Evolutionary conservation across 2,329 filamentous ascomycete genomes (phyloP).

Genomic region (Aspergillus sp.): DNA sequence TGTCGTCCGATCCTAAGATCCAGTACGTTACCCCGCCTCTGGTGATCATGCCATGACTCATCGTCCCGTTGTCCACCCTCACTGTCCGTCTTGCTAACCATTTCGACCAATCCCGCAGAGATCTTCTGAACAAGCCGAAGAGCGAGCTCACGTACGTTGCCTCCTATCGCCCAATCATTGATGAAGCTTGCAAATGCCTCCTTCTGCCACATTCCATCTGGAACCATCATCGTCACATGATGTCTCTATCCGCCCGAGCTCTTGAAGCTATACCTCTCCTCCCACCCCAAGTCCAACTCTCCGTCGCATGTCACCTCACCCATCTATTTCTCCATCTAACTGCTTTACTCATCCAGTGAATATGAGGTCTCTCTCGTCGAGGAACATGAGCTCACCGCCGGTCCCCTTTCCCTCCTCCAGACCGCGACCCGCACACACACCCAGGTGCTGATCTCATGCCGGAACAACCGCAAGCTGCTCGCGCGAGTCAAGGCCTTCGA

Average conservation of each 20-base stretch:
- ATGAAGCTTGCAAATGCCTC: background rate
- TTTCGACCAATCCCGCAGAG: constrained; percentile 55
- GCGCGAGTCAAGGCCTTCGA: constrained; percentile 98
- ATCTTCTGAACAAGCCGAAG: constrained; percentile 84
- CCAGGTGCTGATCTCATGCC: constrained; percentile 94
- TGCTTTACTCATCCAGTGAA: constrained; percentile 58
- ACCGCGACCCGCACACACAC: constrained; percentile 92
- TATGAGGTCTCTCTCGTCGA: constrained; percentile 84
- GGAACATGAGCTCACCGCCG: constrained; percentile 76
- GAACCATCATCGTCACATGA: constrained; percentile 6
- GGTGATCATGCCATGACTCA: constrained; percentile 14
- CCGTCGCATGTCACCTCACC: constrained; percentile 16
- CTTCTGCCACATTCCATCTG: constrained; percentile 8
- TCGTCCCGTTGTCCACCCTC: constrained; percentile 14
- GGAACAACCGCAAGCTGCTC: constrained; percentile 97
- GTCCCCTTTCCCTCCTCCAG: constrained; percentile 89
- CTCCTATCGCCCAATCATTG: constrained; percentile 2
- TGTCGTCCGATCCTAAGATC: constrained; percentile 67
- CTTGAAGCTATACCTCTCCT: background rate
- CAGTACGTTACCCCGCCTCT: constrained; percentile 54
- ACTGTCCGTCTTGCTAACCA: constrained; percentile 8
- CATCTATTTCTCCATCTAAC: constrained; percentile 21
- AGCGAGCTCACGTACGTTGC: constrained; percentile 80
- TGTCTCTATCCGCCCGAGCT: background rate
- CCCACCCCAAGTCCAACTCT: constrained; percentile 10